Evolutionary conservation across 192 early-diverging fungal genomes (phyloP).

Genomic region (Coemansia sp.): DNA sequence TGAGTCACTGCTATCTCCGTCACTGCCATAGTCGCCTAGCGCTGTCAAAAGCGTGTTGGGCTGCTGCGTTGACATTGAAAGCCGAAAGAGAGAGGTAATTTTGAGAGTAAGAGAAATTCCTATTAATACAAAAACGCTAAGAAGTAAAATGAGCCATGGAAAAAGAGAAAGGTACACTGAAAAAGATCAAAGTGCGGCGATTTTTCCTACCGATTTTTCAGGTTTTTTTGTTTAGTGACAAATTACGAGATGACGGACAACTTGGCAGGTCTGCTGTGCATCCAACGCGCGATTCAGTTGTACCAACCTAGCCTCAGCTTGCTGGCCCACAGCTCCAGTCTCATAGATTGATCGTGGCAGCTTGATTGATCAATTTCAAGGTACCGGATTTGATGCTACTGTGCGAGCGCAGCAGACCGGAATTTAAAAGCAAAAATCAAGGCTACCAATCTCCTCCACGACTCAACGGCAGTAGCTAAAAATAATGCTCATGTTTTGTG

Average conservation of each 20-base stretch:
- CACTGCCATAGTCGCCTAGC: constrained; percentile 46
- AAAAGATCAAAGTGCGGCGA: not conserved
- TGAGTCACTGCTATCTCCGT: constrained; percentile 13
- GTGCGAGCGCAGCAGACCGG: not conserved
- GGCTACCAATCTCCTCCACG: not conserved
- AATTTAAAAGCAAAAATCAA: not conserved
- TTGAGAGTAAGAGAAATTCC: not conserved
- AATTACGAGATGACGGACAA: too few relatives aligned
- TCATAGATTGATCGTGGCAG: not conserved
- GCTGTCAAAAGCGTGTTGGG: constrained; percentile 40
- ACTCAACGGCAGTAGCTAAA: not conserved
- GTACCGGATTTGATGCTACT: not conserved
- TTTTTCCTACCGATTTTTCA: not conserved
- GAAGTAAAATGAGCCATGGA: not conserved
- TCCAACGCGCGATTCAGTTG: too few relatives aligned
- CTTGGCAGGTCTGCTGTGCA: too few relatives aligned
- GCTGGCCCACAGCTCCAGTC: too few relatives aligned
- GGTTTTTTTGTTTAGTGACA: too few relatives aligned
- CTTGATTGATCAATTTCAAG: not conserved
- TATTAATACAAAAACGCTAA: too few relatives aligned
- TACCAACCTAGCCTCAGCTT: too few relatives aligned
- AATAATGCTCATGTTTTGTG: constrained; percentile 2
- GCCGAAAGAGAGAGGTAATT: constrained; percentile 2
- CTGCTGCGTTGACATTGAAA: constrained; percentile 21
- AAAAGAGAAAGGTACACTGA: not conserved